Conservation (phyloP, 2,329 filamentous ascomycete species). For the Arthrobotrys sinensis region DNA sequence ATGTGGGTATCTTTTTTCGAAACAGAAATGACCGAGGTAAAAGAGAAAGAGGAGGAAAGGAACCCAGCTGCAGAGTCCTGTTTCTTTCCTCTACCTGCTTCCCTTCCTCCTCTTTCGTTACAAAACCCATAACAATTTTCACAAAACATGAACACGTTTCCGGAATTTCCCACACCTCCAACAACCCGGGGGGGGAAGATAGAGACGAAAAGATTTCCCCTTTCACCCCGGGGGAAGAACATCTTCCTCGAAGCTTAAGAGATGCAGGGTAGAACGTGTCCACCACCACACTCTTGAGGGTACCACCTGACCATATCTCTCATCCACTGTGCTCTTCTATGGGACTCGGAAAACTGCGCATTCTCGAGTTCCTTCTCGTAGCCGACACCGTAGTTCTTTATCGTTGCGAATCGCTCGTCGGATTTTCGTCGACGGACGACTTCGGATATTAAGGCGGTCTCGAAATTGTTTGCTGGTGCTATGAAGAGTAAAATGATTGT, state of each 20-base stretch:
- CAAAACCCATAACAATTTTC: conserved; percentile 18
- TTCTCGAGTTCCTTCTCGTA: conserved; percentile 55
- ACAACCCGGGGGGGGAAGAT: neutral
- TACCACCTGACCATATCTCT: conserved; percentile 55
- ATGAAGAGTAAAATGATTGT: neutral
- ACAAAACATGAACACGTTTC: neutral
- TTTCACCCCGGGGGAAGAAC: conserved; percentile 27
- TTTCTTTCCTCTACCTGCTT: conserved; percentile 43
- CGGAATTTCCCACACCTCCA: conserved; percentile 17
- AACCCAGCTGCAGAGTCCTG: conserved; percentile 36
- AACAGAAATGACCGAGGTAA: conserved; percentile 28
- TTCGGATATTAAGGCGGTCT: conserved; percentile 58
- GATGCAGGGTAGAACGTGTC: conserved; percentile 56
- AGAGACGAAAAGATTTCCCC: conserved; percentile 19
- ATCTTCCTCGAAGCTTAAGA: neutral
- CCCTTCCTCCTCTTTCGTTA: conserved; percentile 24
- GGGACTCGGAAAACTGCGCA: conserved; percentile 57
- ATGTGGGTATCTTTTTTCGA: conserved; percentile 26
- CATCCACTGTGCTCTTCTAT: conserved; percentile 52
- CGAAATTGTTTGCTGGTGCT: conserved; percentile 53
- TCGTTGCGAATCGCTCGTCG: conserved; percentile 51
- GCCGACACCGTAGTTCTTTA: conserved; percentile 38
- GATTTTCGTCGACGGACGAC: conserved; percentile 59
- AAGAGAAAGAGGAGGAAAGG: neutral
- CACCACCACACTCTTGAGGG: conserved; percentile 58